Base-by-base conservation (phyloP, 495 filamentous ascomycete genomes). In the Xylaria sp. region DNA sequence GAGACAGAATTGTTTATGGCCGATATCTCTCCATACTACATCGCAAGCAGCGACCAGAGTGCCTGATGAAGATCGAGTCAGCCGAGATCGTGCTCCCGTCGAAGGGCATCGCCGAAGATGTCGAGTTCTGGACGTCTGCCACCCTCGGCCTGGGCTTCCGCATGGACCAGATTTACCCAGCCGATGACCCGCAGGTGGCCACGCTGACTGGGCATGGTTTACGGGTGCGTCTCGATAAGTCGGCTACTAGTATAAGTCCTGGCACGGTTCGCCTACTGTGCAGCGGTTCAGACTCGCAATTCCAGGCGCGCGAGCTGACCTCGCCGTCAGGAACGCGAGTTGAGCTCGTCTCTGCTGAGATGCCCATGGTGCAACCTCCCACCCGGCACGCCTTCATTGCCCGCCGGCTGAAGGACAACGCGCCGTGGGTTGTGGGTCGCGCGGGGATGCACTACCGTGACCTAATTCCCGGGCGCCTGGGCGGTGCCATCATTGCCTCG, bases 51-150 rank as follows among this genome's bases (percentile, higher is more conserved):
- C 26, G n/a, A 57, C 21, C 3, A 12, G 50, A 55, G 33, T 1
- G 5, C 14, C 43, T 33, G 50, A 68, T 68, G 65, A 41, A 68
- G 40, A 43, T 68, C 17, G 31, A 55, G 65, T 58, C 21, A 14
- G 65, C 65, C 50, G 65, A 68, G 65, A 58, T 68, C 17, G 35
- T 68, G 33, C 65, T 68, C 65, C 50, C 65, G 65, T 68, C 65
- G 5, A 68, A 68, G 65, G 65, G 65, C 33, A 68, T 68, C 65
- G 65, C 65, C 50, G 65, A 68, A 29, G 65, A 68, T 46, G 53
- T 68, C 9, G 65, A 68, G 35, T 68, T 68, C 65, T 68, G 65
- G 65, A 68, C 65, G 26, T 68, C 65, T 44, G 2, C 48, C 11
- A 41, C 9, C 48, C 65, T 3, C 8, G 65, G 65, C 11, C 35